Evolutionary conservation across 768 basidiomycete species (phyloP), one percentile per base, ranked within the genome.

Genomic region (Agrocybe praecox): DNA sequence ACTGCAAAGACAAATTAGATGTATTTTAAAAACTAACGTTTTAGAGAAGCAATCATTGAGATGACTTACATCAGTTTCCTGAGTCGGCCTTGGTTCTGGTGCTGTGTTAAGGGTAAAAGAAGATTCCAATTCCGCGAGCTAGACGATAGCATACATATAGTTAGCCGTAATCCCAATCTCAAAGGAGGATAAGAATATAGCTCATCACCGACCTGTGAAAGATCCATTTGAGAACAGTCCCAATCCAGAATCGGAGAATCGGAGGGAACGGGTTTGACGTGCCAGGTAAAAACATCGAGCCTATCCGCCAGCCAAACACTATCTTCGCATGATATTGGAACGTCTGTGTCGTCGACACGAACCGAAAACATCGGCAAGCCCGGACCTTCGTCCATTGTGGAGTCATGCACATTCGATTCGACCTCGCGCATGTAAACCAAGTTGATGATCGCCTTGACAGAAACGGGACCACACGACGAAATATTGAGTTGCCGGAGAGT

Each of bases 191-290:
- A 22, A 36, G 45, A 6, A 49, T 32, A 21, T 11, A 26, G 29
- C 12, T 15, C 44, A 23, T 29, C 21, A 40, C 40, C 2, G n/a
- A 44, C 46, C 21, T 49, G 26, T 18, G 18, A 55, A 14, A 26
- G 7, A 29, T 46, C 19, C 36, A 59, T 43, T n/a, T 34, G 15
- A 1, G 60, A 56, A 18, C 44, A 56, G 40, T 63, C 62, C 56
- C 59, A 63, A 14, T 52, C 46, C 2, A 63, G 44, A n/a, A 51
- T 19, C 17, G 62, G 62, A 18, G 55, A 61, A 18, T 46, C 26
- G 19, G 46, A 53, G 32, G 23, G 42, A 44, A 26, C 15, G 26
- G 49, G 48, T 5, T 36, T 19, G 6, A 43, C 32, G 14, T 32
- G n/a, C 57, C 57, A 58, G 2, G 29, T 33, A n/a, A 58, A 58